Evolutionary conservation across 169 alveolate genomes (phyloP).

Genomic region (Amoebophrya sp.): DNA sequence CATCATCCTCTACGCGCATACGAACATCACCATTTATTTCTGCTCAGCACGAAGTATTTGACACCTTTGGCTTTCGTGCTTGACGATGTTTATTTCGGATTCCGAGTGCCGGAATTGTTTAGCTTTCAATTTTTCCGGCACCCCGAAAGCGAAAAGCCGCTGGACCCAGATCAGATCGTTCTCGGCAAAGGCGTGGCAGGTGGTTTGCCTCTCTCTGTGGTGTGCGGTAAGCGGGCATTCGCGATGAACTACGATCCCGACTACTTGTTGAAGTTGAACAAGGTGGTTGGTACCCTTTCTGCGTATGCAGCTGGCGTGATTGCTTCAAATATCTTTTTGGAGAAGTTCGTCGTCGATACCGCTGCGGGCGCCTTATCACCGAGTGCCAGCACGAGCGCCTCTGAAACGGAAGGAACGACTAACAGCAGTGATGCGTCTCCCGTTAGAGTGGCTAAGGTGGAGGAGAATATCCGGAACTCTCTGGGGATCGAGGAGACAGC

Average conservation of each 20-base stretch:
- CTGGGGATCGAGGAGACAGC: background rate
- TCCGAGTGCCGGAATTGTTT: background rate
- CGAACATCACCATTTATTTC: too few relatives aligned
- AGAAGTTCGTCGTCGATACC: background rate
- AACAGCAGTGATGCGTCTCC: background rate
- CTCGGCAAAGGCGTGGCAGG: conserved; percentile 20
- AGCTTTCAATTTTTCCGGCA: background rate
- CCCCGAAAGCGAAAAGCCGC: background rate
- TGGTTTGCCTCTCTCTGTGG: background rate
- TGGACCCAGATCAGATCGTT: conserved; percentile 25
- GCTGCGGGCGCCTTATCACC: background rate
- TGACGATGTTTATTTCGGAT: background rate
- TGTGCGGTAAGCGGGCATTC: background rate
- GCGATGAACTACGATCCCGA: conserved; percentile 24
- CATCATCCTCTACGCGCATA: too few relatives aligned
- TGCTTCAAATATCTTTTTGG: background rate
- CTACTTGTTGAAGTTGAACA: conserved; percentile 12
- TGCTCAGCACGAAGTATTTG: background rate
- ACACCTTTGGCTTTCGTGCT: background rate
- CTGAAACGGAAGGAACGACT: background rate
- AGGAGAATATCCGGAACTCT: background rate
- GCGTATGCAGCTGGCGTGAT: background rate
- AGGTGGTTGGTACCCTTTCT: conserved; percentile 1
- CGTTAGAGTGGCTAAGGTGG: background rate
- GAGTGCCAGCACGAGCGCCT: background rate